Conservation (phyloP, 1,284 basidiomycete species). For the Moniliella sp. region DNA sequence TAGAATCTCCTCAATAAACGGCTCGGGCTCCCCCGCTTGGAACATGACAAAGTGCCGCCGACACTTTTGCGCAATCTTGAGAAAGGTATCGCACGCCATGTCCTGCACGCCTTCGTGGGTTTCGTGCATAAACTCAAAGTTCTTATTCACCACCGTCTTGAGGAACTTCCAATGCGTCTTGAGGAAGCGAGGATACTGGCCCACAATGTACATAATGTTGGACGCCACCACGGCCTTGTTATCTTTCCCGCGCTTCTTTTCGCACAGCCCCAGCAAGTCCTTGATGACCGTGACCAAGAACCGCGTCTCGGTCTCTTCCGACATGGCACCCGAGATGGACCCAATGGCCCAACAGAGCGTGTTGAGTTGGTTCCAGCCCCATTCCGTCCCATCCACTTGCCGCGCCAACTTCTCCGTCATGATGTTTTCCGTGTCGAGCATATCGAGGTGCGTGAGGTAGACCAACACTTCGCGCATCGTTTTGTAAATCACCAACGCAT, state of each 20-base stretch:
- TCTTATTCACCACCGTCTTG: conserved; percentile 97
- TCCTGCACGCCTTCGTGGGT: conserved; percentile 99
- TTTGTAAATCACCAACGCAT: conserved; percentile 97
- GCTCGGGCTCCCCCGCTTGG: conserved; percentile 86
- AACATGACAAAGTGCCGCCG: conserved; percentile 95
- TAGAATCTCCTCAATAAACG: conserved; percentile 93
- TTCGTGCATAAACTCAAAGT: conserved; percentile 99
- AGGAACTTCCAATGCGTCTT: conserved; percentile 99
- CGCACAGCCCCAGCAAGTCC: conserved; percentile 80
- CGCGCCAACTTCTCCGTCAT: conserved; percentile 68
- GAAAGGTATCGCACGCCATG: conserved; percentile 99
- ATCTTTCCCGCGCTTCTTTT: conserved; percentile 97
- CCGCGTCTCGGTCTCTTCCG: conserved; percentile 89
- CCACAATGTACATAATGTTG: conserved; percentile 99
- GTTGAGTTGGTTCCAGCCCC: conserved; percentile 98
- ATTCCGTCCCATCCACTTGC: conserved; percentile 93
- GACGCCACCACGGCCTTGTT: conserved; percentile 99
- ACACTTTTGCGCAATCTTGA: conserved; percentile 98
- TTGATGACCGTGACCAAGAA: conserved; percentile 99
- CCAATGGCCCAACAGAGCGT: conserved; percentile 99
- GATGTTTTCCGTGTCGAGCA: conserved; percentile 83
- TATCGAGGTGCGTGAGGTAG: conserved; percentile 91
- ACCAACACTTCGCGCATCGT: conserved; percentile 82
- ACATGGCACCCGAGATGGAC: conserved; percentile 97
- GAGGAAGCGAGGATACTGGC: conserved; percentile 95